These are phyloP conservation scores for Erythrophleum fordii DNA, from an alignment of 306 rosid species.

Conservation along the genomic window DNA sequence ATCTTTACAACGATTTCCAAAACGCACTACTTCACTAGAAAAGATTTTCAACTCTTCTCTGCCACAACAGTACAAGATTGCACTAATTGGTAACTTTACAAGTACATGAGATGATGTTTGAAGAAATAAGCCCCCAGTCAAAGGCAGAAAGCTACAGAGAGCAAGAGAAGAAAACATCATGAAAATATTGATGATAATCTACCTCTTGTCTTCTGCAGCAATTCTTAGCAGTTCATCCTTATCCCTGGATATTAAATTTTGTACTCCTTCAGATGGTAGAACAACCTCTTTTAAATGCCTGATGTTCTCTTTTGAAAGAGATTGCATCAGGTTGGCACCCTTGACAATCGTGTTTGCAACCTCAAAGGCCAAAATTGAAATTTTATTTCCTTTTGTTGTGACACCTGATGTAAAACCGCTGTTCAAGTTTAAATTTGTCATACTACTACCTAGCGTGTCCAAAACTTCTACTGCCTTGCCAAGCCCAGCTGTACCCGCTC, in stretches of 20 bases:
- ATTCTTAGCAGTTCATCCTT: conserved; percentile 85
- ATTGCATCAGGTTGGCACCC: conserved; percentile 94
- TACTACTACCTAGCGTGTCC: conserved; percentile 97
- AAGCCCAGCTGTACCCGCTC: conserved; percentile 94
- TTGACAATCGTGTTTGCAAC: conserved; percentile 96
- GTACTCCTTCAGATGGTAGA: conserved; percentile 90
- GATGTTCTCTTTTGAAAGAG: conserved; percentile 89
- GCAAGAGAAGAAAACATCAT: not conserved
- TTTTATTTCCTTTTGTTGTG: conserved; percentile 78
- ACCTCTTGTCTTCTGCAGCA: conserved; percentile 98
- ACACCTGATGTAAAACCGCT: conserved; percentile 86
- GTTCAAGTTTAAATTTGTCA: conserved; percentile 80
- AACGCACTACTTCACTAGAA: conserved; percentile 92
- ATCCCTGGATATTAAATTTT: conserved; percentile 76
- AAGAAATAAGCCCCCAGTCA: conserved; percentile 32
- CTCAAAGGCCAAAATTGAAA: conserved; percentile 94
- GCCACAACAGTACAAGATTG: conserved; percentile 54
- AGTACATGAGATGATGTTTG: conserved; percentile 14
- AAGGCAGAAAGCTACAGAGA: conserved; percentile 16
- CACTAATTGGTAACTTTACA: conserved; percentile 27
- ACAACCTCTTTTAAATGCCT: conserved; percentile 82
- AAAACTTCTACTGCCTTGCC: conserved; percentile 97
- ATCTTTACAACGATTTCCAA: conserved; percentile 98
- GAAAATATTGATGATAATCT: conserved; percentile 38
- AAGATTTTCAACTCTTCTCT: conserved; percentile 91